Base-by-base conservation (phyloP, 495 filamentous ascomycete species). In the Neurospora sp. region DNA sequence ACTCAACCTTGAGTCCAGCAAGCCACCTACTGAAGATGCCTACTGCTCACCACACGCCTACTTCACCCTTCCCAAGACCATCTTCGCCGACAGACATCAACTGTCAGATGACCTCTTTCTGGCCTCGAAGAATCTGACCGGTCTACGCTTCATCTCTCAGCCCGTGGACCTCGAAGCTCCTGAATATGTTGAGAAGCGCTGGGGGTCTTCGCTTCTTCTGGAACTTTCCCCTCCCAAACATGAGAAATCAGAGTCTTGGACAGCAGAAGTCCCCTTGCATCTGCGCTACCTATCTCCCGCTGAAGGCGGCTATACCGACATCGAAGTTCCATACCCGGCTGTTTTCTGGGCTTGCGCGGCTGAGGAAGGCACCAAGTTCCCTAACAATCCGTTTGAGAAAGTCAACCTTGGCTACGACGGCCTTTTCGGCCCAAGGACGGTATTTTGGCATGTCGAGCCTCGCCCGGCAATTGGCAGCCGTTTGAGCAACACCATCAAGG, bases 101-200 rank as follows among this genome's bases (percentile, higher is more conserved):
- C 77, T 82, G 71, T 74, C 77, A n/a, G 82, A 84, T 72, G 76
- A 77, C 41, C 75, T 84, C 37, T 82, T 82, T 73, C 75, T 84
- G 59, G 74, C 87, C 23, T 93, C 92, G 2, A 92, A 96, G 70
- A 91, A 94, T 77, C 83, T 99, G 66, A 85, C 84, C 35, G 82
- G 86, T 1, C 81, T 98, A 48, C 89, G 88, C 48, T 89, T 89
- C 71, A 86, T 92, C 66, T 88, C 90, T 44, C 90, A 93, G 48
- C 93, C 93, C 59, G 93, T 93, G 4, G 96, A 98, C 76, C 93
- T 99, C 69, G 96, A 99, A 82, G 93, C 93, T 0, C 96, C 96
- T 11, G 90, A 91, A 75, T 99, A 96, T 86, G 89, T 89, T 12
- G 84, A 92, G 59, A 79, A 85, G 35, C 78, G 85, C 72, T 98